Evolutionary conservation across 163 green algal genomes (phyloP), one percentile per base, ranked within the genome.

Genomic region (Scenedesmus sp.): DNA sequence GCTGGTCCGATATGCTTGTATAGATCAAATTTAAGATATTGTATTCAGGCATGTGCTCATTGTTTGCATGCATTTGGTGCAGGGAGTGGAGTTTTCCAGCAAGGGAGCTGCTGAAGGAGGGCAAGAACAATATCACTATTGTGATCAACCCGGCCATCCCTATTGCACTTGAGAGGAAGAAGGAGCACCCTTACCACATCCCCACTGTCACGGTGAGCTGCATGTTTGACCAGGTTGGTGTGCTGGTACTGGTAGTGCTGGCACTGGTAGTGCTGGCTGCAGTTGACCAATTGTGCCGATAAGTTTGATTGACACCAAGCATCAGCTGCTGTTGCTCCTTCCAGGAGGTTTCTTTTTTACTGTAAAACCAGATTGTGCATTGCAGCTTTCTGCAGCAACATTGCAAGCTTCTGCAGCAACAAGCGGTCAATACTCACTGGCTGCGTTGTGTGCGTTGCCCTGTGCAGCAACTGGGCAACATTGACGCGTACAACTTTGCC

Each of bases 181-280:
- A 81, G 0, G 80, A 61, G 0, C 96, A 97, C 83, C 94, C 94
- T 5, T 98, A 98, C 88, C 68, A 93, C 0, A 93, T 98, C 24
- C 96, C 96, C 1, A 92, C 92, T 53, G 95, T 95, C 59, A 93
- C 91, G 87, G 94, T 95, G 56, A 81, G 87, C 61, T 24, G 35
- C 40, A 56, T 40, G 37, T 33, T 18, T 43, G 46, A 15, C 26
- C 7, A 22, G 12, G 40, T 3, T 59, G 24, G 3, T 68, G 7
- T 59, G n/a, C 40, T 40, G 33, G 24, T 42, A 43, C 79, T 16
- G 18, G 6, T 76, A 30, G 65, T 40, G 1, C 59, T 72, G 20
- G 24, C 20, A 9, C 22, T 72, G 22, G 22, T 72, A 24, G 22
- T 56, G 65, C 7, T 76, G 65, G 30, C 30, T n/a, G 7, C 65